These are phyloP conservation scores for Geotrichum australiense DNA, from an alignment of 1,139 yeast genomes.

Conservation along the genomic window DNA sequence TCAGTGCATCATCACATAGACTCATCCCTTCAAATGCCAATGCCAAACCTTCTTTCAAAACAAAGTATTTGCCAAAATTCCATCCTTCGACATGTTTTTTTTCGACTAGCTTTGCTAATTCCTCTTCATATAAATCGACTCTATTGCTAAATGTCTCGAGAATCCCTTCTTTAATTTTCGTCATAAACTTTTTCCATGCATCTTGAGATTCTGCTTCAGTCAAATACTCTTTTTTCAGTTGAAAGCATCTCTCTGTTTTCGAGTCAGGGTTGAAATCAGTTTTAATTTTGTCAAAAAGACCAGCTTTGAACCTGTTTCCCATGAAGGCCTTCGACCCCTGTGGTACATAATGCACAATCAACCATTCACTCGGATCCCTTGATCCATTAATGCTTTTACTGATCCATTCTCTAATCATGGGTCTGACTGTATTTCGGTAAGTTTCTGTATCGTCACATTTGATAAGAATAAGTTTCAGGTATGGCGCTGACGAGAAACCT, in stretches of 20 bases:
- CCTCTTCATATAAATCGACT: conserved; percentile 38
- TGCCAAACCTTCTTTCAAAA: conserved; percentile 43
- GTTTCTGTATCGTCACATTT: conserved; percentile 60
- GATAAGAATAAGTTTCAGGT: conserved; percentile 63
- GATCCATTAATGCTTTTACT: conserved; percentile 39
- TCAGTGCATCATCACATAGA: conserved; percentile 52
- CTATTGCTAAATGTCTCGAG: conserved; percentile 51
- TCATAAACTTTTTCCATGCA: conserved; percentile 43
- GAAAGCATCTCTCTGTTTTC: conserved; percentile 35
- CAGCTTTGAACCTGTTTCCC: conserved; percentile 45
- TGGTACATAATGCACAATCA: conserved; percentile 52
- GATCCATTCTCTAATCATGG: conserved; percentile 78
- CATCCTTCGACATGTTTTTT: conserved; percentile 35
- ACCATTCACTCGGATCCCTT: conserved; percentile 55
- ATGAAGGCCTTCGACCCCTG: conserved; percentile 34
- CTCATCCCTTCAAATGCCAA: conserved; percentile 45
- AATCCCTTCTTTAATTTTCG: conserved; percentile 46
- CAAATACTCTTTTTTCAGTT: conserved; percentile 35
- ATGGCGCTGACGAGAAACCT: conserved; percentile 44
- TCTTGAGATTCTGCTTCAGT: conserved; percentile 39
- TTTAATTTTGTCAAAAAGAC: conserved; percentile 57
- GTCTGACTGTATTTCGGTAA: conserved; percentile 63
- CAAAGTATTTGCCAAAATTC: conserved; percentile 41
- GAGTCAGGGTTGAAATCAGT: conserved; percentile 50
- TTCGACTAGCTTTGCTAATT: conserved; percentile 33